Conservation (phyloP, 2,329 filamentous ascomycete genomes). For the Orbilia ellipsospora region DNA sequence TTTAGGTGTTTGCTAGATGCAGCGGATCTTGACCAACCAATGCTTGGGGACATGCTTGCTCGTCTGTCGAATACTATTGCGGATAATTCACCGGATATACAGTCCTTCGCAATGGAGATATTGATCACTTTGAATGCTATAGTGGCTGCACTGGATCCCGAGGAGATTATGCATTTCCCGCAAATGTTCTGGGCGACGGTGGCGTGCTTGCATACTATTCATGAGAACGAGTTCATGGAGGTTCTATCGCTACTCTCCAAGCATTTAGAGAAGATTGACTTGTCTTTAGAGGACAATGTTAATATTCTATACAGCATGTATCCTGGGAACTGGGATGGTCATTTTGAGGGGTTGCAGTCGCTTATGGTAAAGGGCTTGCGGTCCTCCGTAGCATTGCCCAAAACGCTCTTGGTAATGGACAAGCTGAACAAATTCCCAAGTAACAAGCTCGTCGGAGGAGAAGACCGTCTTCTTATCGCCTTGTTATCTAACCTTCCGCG, state of each 20-base stretch:
- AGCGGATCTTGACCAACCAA: conserved; percentile 77
- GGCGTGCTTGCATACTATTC: conserved; percentile 94
- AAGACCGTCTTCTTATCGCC: conserved; percentile 83
- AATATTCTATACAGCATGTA: conserved; percentile 80
- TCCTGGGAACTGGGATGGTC: conserved; percentile 86
- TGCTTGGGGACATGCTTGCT: conserved; percentile 97
- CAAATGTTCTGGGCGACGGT: conserved; percentile 98
- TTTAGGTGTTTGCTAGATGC: conserved; percentile 93
- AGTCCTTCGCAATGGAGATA: conserved; percentile 98
- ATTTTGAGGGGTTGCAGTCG: conserved; percentile 85
- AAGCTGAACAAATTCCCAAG: conserved; percentile 81
- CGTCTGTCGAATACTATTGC: conserved; percentile 96
- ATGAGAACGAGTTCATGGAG: conserved; percentile 93
- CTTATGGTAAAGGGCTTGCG: conserved; percentile 91
- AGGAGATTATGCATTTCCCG: conserved; percentile 86
- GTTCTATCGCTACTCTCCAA: conserved; percentile 90
- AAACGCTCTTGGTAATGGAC: conserved; percentile 80
- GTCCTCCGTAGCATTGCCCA: conserved; percentile 82
- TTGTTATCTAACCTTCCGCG: conserved; percentile 91
- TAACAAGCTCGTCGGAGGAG: conserved; percentile 82
- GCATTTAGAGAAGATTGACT: conserved; percentile 83
- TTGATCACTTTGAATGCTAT: conserved; percentile 92
- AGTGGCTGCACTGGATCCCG: conserved; percentile 82
- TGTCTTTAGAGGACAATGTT: conserved; percentile 73
- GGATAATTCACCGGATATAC: conserved; percentile 85